A percentile compares a stretch with the other conserved stretches of the same genome.
These are phyloP conservation scores for Cairneyella variabilis DNA, from an alignment of 495 filamentous ascomycete species.

Conservation along the genomic window DNA sequence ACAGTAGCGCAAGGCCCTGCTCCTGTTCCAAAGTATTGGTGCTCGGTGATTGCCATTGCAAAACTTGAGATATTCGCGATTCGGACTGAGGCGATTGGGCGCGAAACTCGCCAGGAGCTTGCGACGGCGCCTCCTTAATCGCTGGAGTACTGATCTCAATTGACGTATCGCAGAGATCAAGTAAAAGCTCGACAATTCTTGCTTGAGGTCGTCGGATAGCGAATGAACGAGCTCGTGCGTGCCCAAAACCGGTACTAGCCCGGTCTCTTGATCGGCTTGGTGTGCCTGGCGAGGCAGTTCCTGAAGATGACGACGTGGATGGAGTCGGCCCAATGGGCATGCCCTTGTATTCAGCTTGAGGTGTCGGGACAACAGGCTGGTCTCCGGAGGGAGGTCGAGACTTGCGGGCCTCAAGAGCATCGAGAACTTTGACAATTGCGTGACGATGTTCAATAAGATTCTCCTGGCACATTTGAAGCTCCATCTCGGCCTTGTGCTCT, in stretches of 20 bases:
- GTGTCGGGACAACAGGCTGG: constrained; percentile 37
- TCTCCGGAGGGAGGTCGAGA: constrained; percentile 62
- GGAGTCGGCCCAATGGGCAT: constrained; percentile 78
- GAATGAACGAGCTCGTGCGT: constrained; percentile 73
- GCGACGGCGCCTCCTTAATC: constrained; percentile 73
- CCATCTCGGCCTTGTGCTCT: constrained; percentile 95
- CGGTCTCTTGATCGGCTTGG: constrained; percentile 75
- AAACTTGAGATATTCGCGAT: constrained; percentile 82
- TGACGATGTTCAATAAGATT: constrained; percentile 90
- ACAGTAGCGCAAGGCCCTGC: constrained; percentile 82
- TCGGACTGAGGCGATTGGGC: constrained; percentile 95
- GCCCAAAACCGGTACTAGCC: constrained; percentile 66
- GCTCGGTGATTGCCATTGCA: constrained; percentile 92
- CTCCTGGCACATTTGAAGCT: constrained; percentile 93
- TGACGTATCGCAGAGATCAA: constrained; percentile 94
- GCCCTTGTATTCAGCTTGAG: constrained; percentile 86
- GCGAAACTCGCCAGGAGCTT: constrained; percentile 67
- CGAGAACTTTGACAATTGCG: constrained; percentile 91
- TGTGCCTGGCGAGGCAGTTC: constrained; percentile 63
- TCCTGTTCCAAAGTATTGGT: constrained; percentile 92
- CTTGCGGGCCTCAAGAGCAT: constrained; percentile 81
- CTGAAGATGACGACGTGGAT: constrained; percentile 58
- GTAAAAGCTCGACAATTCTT: constrained; percentile 87
- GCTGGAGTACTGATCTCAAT: constrained; percentile 91
- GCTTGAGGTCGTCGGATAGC: constrained; percentile 83